Evolutionary conservation across 2,329 filamentous ascomycete genomes (phyloP).

Genomic region (Periconia sp.): DNA sequence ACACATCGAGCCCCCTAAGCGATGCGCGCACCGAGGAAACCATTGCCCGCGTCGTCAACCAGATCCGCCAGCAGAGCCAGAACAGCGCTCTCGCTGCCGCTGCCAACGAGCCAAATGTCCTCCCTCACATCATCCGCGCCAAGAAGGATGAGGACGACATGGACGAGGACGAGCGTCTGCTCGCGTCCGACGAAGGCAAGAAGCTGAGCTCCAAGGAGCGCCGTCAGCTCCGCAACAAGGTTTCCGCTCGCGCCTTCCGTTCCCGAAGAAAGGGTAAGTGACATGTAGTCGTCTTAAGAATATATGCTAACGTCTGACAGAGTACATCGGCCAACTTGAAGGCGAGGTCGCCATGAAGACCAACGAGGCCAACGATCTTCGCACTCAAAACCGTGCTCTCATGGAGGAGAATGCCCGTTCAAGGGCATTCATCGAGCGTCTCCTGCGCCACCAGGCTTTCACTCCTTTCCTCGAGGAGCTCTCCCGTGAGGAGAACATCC

Average conservation of each 20-base stretch:
- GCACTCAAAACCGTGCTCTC: slow-evolving; percentile 79
- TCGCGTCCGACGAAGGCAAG: slow-evolving; percentile 98
- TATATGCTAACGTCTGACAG: slow-evolving; percentile 65
- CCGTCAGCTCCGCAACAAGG: slow-evolving; percentile 97
- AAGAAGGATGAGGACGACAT: slow-evolving; percentile 98
- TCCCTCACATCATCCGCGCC: slow-evolving; percentile 72
- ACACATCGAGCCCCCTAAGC: slow-evolving; percentile 47
- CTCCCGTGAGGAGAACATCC: slow-evolving; percentile 45
- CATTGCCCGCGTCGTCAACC: slow-evolving; percentile 89
- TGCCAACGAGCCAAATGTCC: slow-evolving; percentile 53
- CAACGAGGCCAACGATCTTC: slow-evolving; percentile 81
- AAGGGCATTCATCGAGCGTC: slow-evolving; percentile 78
- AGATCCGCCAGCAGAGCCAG: slow-evolving; percentile 79
- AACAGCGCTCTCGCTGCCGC: slow-evolving; percentile 58
- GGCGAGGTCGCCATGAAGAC: slow-evolving; percentile 83
- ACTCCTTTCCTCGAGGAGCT: slow-evolving; percentile 54
- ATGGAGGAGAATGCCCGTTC: slow-evolving; percentile 87
- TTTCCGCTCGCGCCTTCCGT: slow-evolving; percentile 95
- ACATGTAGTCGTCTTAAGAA: neutral
- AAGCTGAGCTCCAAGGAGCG: slow-evolving; percentile 98
- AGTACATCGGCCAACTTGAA: slow-evolving; percentile 97
- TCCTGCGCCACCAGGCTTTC: slow-evolving; percentile 61
- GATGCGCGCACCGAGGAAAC: slow-evolving; percentile 75
- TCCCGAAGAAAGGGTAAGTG: slow-evolving; percentile 93
- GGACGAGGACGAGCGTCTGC: slow-evolving; percentile 93